These are phyloP conservation scores for Rasamsonia emersonii DNA, from an alignment of 2,329 filamentous ascomycete species.

Conservation along the genomic window DNA sequence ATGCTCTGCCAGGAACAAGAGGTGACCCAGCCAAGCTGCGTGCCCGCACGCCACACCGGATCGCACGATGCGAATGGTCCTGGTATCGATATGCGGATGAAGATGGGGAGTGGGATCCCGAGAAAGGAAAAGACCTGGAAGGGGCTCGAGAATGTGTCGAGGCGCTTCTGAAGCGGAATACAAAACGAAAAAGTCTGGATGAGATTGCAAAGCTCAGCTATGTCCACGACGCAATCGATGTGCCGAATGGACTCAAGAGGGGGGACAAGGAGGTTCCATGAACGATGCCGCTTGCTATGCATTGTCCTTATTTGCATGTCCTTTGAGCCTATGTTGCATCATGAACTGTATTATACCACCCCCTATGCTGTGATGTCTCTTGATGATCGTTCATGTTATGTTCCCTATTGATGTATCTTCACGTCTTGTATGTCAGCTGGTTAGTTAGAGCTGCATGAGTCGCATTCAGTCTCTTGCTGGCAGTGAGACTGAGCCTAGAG, in stretches of 20 bases:
- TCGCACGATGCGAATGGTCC: conserved; percentile 89
- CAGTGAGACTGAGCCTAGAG: too few relatives aligned
- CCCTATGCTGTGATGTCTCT: too few relatives aligned
- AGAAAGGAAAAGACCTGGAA: conserved; percentile 57
- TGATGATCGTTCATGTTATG: too few relatives aligned
- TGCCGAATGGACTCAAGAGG: conserved; percentile 51
- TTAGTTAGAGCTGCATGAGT: too few relatives aligned
- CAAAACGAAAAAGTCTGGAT: conserved; percentile 66
- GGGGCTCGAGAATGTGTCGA: conserved; percentile 78
- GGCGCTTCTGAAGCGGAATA: conserved; percentile 71
- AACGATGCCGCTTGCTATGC: conserved; percentile 18
- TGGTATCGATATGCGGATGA: conserved; percentile 81
- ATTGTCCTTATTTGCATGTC: too few relatives aligned
- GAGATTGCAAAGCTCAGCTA: conserved; percentile 66
- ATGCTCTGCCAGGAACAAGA: conserved; percentile 68
- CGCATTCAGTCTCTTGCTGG: too few relatives aligned
- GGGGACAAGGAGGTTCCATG: conserved; percentile 44
- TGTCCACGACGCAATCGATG: conserved; percentile 64
- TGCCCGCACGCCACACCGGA: conserved; percentile 82
- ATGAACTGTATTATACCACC: too few relatives aligned
- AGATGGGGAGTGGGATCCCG: conserved; percentile 74
- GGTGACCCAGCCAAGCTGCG: conserved; percentile 67
- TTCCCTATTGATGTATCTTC: too few relatives aligned
- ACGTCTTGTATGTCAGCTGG: too few relatives aligned
- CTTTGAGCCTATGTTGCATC: too few relatives aligned